Base-by-base conservation (phyloP, 441 rosid genomes). In the Erysimum pusillum region DNA sequence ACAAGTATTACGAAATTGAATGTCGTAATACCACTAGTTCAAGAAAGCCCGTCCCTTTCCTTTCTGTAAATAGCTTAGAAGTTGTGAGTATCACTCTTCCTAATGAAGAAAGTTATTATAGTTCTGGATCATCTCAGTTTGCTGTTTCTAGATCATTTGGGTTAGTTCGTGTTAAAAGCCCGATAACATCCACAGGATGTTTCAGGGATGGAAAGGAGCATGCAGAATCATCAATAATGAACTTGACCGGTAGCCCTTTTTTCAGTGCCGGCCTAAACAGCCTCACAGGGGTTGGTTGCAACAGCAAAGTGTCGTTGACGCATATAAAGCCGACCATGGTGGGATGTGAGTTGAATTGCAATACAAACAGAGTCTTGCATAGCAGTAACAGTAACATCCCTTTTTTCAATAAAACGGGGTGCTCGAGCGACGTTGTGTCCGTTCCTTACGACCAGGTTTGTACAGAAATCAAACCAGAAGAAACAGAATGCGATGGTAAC, bases 241-340 rank as follows among this genome's bases (percentile, higher is more conserved):
- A 66, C 41, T 54, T 84, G 15, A 74, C 63, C 0, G 70, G 63
- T 35, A 81, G 67, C 11, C 83, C 83, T 38, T 81, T 73, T 35
- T 54, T 49, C 65, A 42, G 22, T 39, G 6, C 34, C 4, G 34
- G 3, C 3, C 0, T 0, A 2, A 84, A 84, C 63, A 39, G 0
- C 1, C 79, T 84, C 45, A 3, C 31, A 14, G 81, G 75, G 11
- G 74, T 42, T 45, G 84, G 86, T 31, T 83, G 84, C 79, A 44
- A 69, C 60, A 58, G 20, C 70, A 51, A 57, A 13, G 84, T 79
- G 32, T 28, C 73, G 8, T 10, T 81, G 75, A 59, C 74, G 5
- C 15, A 76, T 48, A 75, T 71, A 61, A 44, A 42, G 32, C 75
- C 76, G 0, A 14, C 3, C 34, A 63, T 49, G 46, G 72, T 70